These are phyloP conservation scores for Quercus berberidifolia DNA, from an alignment of 306 rosid genomes.

Conservation along the genomic window DNA sequence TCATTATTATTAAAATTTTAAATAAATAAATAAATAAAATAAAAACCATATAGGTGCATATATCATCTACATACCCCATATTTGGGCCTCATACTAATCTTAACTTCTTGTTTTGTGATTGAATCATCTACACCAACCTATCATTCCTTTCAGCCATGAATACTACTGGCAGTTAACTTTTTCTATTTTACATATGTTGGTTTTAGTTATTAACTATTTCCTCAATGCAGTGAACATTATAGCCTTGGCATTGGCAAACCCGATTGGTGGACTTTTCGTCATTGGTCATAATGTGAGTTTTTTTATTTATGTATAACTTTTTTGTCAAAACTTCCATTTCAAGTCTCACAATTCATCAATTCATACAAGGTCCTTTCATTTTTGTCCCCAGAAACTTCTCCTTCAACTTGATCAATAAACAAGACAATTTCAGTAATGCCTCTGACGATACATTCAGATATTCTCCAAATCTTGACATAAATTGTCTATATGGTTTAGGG, in stretches of 20 bases:
- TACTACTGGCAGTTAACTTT: background rate
- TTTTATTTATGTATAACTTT: background rate
- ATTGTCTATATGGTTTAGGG: too few species aligned
- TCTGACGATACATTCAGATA: too few species aligned
- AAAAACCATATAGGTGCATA: too few species aligned
- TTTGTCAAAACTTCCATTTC: background rate
- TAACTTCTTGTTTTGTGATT: background rate
- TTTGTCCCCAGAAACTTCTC: too few species aligned
- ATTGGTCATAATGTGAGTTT: conserved; percentile 65
- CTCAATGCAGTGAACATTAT: conserved; percentile 59
- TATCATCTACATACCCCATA: too few species aligned
- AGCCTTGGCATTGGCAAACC: conserved; percentile 68
- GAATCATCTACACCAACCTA: background rate
- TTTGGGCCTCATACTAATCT: too few species aligned
- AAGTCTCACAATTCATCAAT: background rate
- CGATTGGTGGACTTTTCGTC: conserved; percentile 70
- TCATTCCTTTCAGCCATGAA: background rate
- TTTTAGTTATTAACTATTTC: background rate
- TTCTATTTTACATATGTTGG: background rate
- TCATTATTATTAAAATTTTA: too few species aligned
- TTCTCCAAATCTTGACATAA: too few species aligned
- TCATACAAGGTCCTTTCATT: too few species aligned
- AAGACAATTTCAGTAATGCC: too few species aligned
- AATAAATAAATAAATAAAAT: too few species aligned
- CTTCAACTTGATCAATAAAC: too few species aligned